Base-by-base conservation (phyloP, 2,329 filamentous ascomycete species). In the Beauveria medogensis region DNA sequence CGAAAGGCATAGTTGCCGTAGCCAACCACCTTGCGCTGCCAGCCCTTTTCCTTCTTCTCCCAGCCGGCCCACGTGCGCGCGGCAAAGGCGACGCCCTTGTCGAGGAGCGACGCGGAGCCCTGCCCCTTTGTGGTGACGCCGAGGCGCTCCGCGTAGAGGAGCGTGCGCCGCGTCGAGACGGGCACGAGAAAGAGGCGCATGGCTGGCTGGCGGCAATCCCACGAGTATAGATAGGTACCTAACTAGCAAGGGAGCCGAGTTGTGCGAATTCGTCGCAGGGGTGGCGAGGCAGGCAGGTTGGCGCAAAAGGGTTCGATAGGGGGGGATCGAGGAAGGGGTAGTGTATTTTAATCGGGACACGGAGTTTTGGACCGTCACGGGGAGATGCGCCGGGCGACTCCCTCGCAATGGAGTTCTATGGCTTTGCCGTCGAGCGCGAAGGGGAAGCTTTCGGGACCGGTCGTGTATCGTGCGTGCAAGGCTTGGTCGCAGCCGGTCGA, bases 151-250 rank as follows among this genome's bases (percentile, higher is more conserved):
- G 91, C 95, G 79, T 96, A 97, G 69, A 99, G 86, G 64, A 99
- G 85, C 56, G 91, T 92, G 70, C 92, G 89, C 70, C 90, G 86
- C 66, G 92, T 96, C 63, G 93, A 96, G 69, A 99, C 88, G 64
- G 94, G 94, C 61, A 99, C 84, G 65, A 99, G 86, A 77, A 92
- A 96, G 74, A 99, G 83, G 73, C 92, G 90, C 94, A 99, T 97
- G 63, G 71, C 18, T 75, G 69, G 28, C 20, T 14, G n/a, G 34
- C 12, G 34, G n/a, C 30, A 34, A 12, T 34, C 34, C 2, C 34
- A 37, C 5, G 12, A 37, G 12, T 37, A 16, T 37, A 37, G 12
- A 16, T 37, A 37, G 5, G 12, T 16, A 37, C 12, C 34, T 16
- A 37, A 37, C 12, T 37, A 37, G 34, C 34, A 12, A 16, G 5